Conservation (phyloP, 2,329 filamentous ascomycete genomes). For the Neofusicoccum kwambonambiense region DNA sequence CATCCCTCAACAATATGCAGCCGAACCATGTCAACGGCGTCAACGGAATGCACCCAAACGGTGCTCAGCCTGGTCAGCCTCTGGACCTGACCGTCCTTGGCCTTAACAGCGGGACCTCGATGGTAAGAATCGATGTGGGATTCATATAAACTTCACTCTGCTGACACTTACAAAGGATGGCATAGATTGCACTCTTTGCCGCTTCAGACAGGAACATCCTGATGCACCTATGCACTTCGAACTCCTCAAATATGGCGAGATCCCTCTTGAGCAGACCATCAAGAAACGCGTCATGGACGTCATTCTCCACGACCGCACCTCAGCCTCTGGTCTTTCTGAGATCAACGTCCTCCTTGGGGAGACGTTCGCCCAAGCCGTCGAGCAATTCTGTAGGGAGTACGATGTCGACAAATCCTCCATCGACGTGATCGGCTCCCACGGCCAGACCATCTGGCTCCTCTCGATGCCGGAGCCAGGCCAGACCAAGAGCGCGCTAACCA, state of each 20-base stretch:
- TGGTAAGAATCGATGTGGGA: constrained; percentile 25
- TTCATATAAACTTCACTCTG: too few species aligned
- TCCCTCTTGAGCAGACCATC: constrained; percentile 53
- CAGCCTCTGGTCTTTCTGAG: constrained; percentile 54
- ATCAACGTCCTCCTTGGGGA: constrained; percentile 59
- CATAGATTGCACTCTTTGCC: constrained; percentile 60
- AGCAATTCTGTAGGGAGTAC: constrained; percentile 49
- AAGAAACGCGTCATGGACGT: constrained; percentile 59
- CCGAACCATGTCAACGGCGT: constrained; percentile 1
- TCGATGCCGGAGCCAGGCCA: constrained; percentile 52
- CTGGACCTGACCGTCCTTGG: constrained; percentile 56
- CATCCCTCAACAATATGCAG: constrained; percentile 2
- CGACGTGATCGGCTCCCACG: constrained; percentile 58
- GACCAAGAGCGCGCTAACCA: constrained; percentile 51
- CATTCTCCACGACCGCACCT: constrained; percentile 55
- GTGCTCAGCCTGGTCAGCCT: constrained; percentile 23
- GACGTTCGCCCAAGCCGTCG: constrained; percentile 54
- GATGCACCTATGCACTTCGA: constrained; percentile 56
- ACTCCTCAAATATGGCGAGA: constrained; percentile 57
- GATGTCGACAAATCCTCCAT: constrained; percentile 46
- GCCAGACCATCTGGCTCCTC: constrained; percentile 59
- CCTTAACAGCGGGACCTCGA: constrained; percentile 54
- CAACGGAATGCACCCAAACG: constrained; percentile 18
- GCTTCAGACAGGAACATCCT: constrained; percentile 54
- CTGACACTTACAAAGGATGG: constrained; percentile 41